A percentile compares a stretch with the other conserved stretches of the same genome.
These are phyloP conservation scores for Akanthomyces muscarius DNA, from an alignment of 2,329 filamentous ascomycete species.

Conservation along the genomic window DNA sequence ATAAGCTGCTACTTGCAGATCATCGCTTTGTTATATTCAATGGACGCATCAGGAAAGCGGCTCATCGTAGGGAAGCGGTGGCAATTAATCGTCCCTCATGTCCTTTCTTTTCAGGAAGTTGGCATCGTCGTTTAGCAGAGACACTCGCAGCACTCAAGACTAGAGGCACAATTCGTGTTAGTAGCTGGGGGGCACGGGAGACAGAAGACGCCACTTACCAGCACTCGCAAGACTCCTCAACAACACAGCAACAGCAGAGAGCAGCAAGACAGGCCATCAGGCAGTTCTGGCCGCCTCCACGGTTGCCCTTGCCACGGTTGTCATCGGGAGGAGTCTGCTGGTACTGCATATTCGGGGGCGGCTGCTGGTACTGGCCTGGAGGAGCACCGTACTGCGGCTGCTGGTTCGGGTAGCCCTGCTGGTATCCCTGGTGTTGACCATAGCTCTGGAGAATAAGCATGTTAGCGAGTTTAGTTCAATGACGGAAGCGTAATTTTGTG, in stretches of 20 bases:
- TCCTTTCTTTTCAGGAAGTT: neutral
- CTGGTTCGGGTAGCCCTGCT: slow-evolving; percentile 32
- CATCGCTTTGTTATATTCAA: slow-evolving; percentile 2
- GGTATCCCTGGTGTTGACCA: slow-evolving; percentile 29
- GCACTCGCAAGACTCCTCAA: slow-evolving; percentile 48
- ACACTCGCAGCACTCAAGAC: slow-evolving; percentile 41
- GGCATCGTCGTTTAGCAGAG: slow-evolving; percentile 27
- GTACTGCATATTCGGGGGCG: slow-evolving; percentile 41
- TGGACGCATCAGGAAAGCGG: neutral
- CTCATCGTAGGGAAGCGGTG: neutral
- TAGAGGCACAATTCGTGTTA: slow-evolving; percentile 19
- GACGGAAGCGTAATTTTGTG: neutral
- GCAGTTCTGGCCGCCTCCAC: slow-evolving; percentile 39
- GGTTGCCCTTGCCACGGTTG: slow-evolving; percentile 27
- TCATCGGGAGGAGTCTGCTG: slow-evolving; percentile 34
- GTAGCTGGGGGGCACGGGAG: slow-evolving; percentile 15
- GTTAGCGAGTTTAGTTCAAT: slow-evolving; percentile 3
- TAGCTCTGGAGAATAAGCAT: slow-evolving; percentile 24
- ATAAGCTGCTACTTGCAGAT: neutral
- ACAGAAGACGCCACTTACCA: slow-evolving; percentile 34
- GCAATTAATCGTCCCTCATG: neutral
- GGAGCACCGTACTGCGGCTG: slow-evolving; percentile 24
- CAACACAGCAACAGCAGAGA: slow-evolving; percentile 48
- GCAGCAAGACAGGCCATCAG: slow-evolving; percentile 45
- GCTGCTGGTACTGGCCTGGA: slow-evolving; percentile 40